These are phyloP conservation scores for Solanum sparsipilum DNA, from an alignment of 257 asterid species.

Conservation along the genomic window DNA sequence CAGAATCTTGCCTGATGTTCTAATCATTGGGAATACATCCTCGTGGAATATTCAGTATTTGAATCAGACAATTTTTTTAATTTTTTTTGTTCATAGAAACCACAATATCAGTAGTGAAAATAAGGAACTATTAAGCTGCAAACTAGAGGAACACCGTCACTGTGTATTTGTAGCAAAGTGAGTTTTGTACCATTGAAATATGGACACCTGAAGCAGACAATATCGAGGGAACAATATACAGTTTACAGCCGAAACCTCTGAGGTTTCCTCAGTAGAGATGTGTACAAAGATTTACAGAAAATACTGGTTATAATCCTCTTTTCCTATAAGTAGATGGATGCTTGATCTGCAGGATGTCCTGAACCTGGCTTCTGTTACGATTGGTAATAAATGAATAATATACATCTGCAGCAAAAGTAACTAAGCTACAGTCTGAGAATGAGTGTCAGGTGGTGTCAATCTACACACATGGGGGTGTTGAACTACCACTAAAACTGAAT, in stretches of 20 bases:
- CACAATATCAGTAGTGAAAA: background rate
- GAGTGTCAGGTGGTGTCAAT: slow-evolving; percentile 11
- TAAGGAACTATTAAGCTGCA: background rate
- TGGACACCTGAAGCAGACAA: background rate
- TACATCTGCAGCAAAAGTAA: background rate
- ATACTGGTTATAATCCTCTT: background rate
- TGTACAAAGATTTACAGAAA: background rate
- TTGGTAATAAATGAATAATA: background rate
- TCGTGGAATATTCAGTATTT: background rate
- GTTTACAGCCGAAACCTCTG: background rate
- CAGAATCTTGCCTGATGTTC: background rate
- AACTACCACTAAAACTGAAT: slow-evolving; percentile 57
- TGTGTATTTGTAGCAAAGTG: background rate
- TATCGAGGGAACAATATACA: background rate
- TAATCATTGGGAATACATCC: background rate
- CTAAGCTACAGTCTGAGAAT: background rate
- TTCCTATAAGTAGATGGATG: background rate
- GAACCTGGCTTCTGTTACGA: background rate
- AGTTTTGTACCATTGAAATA: background rate
- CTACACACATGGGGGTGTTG: slow-evolving; percentile 51
- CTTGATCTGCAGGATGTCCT: background rate
- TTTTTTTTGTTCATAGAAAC: background rate
- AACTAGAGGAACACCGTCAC: background rate
- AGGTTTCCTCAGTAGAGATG: background rate
- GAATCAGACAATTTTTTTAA: background rate